These are phyloP conservation scores for Rheum nobile DNA, from an alignment of 148 eudicot species.

Conservation along the genomic window DNA sequence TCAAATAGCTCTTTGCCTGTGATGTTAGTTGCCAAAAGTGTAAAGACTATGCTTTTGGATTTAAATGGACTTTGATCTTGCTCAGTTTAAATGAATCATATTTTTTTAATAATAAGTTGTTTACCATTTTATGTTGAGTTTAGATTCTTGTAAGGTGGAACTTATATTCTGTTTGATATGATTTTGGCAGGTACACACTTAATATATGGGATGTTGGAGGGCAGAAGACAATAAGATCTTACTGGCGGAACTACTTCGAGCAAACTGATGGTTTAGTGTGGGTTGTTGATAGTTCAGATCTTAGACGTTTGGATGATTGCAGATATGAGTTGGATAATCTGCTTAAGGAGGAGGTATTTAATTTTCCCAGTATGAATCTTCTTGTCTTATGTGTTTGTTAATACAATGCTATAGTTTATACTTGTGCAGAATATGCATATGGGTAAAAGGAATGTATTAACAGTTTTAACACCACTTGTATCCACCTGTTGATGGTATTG, in stretches of 20 bases:
- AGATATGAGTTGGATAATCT: slow-evolving; percentile 73
- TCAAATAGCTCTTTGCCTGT: neutral
- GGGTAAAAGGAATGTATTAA: neutral
- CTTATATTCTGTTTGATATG: neutral
- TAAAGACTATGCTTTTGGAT: neutral
- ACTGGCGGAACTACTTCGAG: slow-evolving; percentile 99
- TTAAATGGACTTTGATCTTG: neutral
- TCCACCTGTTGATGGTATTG: neutral
- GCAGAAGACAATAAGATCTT: slow-evolving; percentile 88
- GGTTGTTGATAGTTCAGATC: slow-evolving; percentile 98
- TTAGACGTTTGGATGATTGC: slow-evolving; percentile 86
- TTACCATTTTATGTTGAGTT: neutral
- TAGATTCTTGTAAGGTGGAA: neutral
- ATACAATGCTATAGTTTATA: neutral
- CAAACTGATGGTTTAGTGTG: slow-evolving; percentile 98
- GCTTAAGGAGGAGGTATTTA: slow-evolving; percentile 84
- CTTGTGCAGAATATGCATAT: neutral
- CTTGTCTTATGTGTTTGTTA: neutral
- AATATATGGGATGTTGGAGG: slow-evolving; percentile 99
- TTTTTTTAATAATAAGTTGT: neutral
- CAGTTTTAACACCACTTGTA: neutral
- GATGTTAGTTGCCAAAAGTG: neutral
- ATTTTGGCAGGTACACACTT: slow-evolving; percentile 53
- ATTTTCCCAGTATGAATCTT: neutral
- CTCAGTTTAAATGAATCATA: neutral